Evolutionary conservation across 371 early-diverging fungal species (phyloP), one percentile per base, ranked within the genome.

Genomic region (Globomyces sp.): DNA sequence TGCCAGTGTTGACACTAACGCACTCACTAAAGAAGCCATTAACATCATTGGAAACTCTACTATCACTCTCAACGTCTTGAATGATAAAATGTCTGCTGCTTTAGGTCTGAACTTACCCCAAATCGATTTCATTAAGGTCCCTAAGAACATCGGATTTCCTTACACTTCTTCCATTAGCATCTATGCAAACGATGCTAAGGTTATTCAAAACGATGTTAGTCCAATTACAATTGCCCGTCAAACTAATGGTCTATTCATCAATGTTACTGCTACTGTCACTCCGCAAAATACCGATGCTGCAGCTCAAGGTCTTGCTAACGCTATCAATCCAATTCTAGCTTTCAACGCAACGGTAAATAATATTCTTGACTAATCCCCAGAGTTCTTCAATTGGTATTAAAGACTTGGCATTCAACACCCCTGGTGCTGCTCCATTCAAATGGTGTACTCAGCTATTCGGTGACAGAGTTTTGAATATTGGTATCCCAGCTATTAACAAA

Each of bases 251-350:
- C 70, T 72, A 57, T 10, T 41, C 13, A 34, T 71, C 41, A 13
- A 43, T 10, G 66, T 63, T 45, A 63, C 65, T 24, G 69, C 63
- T 1, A 53, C 62, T 34, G 47, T 70, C 41, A 13, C 9, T 13
- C 70, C 72, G 0, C 60, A 42, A 0, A 71, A 75, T 66, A 65
- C 68, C 2, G 52, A 55, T 4, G 50, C 50, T 4, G 75, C 75
- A 37, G 75, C 72, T 8, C 42, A 11, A 4, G 66, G 58, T 37
- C 67, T 75, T 0, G 75, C 75, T 5, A 36, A 9, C 2, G 64
- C 70, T 34, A 40, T 75, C 44, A 75, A 75, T 63, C 75, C 75
- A 5, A 47, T 70, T 5, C 49, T 75, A 24, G 57, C 72, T 39
- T 68, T 68, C 9, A 59, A 64, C 42, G 11, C 52, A 2, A 24